Conservation (phyloP, 768 basidiomycete genomes). For the Boletus subcaerulescens region DNA sequence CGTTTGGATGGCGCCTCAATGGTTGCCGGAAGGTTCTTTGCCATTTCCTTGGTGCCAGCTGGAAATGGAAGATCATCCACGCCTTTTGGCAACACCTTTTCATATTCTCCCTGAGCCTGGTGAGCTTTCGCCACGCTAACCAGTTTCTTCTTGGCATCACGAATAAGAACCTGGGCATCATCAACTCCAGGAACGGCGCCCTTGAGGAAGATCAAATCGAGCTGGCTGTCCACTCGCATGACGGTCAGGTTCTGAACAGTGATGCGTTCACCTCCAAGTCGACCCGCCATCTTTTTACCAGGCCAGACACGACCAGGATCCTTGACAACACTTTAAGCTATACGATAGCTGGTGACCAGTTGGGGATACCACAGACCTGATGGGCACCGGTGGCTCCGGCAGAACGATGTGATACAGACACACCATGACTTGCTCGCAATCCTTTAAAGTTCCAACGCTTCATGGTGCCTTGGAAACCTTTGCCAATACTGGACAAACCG, state of each 20-base stretch:
- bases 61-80: constrained; percentile 89
- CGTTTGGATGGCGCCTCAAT: constrained; percentile 72
- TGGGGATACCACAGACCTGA: constrained; percentile 55
- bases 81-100: constrained; percentile 78
- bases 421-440: constrained; percentile 91
- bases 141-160: constrained; percentile 89
- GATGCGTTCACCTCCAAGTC: constrained; percentile 77
- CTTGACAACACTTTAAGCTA: constrained; percentile 38
- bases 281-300: constrained; percentile 98
- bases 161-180: constrained; percentile 79
- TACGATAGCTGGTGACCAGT: not conserved
- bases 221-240: constrained; percentile 78
- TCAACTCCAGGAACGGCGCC: constrained; percentile 92
- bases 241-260: constrained; percentile 90
- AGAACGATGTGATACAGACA: constrained; percentile 90
- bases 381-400: constrained; percentile 93
- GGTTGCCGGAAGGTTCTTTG: constrained; percentile 58
- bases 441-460: constrained; percentile 95
- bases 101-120: constrained; percentile 66
- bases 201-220: constrained; percentile 87
- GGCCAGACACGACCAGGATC: constrained; percentile 96
- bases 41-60: constrained; percentile 79
- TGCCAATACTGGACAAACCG: constrained; percentile 70
- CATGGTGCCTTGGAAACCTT: constrained; percentile 97
- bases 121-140: constrained; percentile 56